phyloP scores from a whole-genome alignment of 192 early-diverging fungal species.

The Backusella westeae region DNA sequence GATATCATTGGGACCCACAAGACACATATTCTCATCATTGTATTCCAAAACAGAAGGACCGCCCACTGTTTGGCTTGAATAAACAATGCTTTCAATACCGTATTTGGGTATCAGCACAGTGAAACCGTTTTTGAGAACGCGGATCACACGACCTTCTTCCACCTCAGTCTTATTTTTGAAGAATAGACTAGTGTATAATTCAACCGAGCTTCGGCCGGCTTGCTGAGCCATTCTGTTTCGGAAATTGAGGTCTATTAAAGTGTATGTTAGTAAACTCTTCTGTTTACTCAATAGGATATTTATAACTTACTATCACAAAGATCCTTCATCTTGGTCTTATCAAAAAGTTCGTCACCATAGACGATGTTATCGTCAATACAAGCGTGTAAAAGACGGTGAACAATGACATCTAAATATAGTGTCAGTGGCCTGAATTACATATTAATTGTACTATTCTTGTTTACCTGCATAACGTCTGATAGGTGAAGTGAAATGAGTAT shows the following conservation, averaged over 20 bases:
- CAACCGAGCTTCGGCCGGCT: slow-evolving; percentile 89
- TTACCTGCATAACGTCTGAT: slow-evolving; percentile 93
- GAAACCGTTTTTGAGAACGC: slow-evolving; percentile 94
- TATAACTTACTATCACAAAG: slow-evolving; percentile 68
- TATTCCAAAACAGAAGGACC: slow-evolving; percentile 35
- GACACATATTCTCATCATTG: slow-evolving; percentile 42
- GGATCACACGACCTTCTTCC: slow-evolving; percentile 87
- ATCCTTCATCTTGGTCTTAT: slow-evolving; percentile 81
- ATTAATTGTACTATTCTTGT: too few species aligned
- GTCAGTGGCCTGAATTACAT: neutral
- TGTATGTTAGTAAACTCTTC: neutral
- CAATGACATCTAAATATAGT: slow-evolving; percentile 71
- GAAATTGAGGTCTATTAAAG: slow-evolving; percentile 71
- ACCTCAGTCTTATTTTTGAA: slow-evolving; percentile 90
- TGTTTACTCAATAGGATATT: neutral
- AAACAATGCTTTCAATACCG: slow-evolving; percentile 95
- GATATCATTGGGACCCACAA: slow-evolving; percentile 35
- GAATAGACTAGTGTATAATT: slow-evolving; percentile 95
- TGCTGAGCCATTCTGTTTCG: slow-evolving; percentile 96
- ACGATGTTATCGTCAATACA: slow-evolving; percentile 41
- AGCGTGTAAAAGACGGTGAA: slow-evolving; percentile 81
- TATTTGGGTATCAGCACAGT: slow-evolving; percentile 84
- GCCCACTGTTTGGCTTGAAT: slow-evolving; percentile 39
- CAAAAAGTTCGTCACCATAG: slow-evolving; percentile 73
- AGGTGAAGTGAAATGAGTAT: slow-evolving; percentile 99